Percentiles rank a stretch among this genome's conserved stretches.
Evolutionary conservation across 1,284 basidiomycete species (phyloP).

Genomic region (Anthracocystis walkeri): DNA sequence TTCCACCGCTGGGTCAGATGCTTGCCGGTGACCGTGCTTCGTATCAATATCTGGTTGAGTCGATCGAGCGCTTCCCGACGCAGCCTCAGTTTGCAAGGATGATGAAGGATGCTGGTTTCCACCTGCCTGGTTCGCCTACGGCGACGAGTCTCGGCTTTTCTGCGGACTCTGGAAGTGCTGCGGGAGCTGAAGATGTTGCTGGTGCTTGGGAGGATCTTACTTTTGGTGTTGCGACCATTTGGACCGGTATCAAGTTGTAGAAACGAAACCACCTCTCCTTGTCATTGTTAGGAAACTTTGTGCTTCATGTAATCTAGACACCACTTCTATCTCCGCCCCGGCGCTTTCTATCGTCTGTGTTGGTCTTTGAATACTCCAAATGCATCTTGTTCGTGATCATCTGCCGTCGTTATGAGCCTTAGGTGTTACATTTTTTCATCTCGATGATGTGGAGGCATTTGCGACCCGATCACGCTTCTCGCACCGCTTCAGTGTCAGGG

Average conservation of each 20-base stretch:
- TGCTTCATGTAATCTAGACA: constrained; percentile 27
- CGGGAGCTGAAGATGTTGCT: constrained; percentile 44
- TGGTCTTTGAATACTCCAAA: not conserved
- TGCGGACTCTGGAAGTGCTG: constrained; percentile 35
- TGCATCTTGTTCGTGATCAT: no score
- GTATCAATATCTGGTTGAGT: constrained; percentile 94
- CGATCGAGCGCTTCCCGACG: constrained; percentile 91
- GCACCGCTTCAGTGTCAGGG: constrained; percentile 2
- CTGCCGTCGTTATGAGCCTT: no score
- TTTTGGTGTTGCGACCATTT: constrained; percentile 67
- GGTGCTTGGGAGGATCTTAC: constrained; percentile 68
- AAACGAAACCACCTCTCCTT: no score
- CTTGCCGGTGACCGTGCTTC: constrained; percentile 94
- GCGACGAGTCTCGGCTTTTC: constrained; percentile 60
- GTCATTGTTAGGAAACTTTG: not conserved
- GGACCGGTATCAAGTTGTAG: constrained; percentile 61
- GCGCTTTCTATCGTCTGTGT: no score
- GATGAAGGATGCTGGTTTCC: constrained; percentile 72
- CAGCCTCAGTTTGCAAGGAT: constrained; percentile 91
- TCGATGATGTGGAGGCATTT: constrained; percentile 14
- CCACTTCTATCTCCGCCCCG: constrained; percentile 15
- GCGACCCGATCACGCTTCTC: constrained; percentile 13
- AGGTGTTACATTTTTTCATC: no score
- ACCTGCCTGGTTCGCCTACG: constrained; percentile 61
- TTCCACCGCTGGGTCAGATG: constrained; percentile 93